Conservation (phyloP, 306 rosid species). For the Fragaria ananassa region DNA sequence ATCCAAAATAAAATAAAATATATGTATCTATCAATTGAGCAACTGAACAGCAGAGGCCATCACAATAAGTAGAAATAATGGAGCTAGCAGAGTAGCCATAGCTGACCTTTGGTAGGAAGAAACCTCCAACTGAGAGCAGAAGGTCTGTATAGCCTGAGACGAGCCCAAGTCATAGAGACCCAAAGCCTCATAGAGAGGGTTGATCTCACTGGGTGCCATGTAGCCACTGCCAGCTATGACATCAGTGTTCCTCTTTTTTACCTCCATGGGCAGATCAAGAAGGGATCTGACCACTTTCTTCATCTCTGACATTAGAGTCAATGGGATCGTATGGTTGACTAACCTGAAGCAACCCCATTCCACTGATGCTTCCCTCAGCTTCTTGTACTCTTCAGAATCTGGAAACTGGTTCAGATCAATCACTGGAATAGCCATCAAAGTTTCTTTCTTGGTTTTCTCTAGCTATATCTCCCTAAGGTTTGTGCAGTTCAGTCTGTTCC, state of each 20-base stretch:
- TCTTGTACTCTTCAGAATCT: constrained; percentile 24
- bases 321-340: constrained; percentile 44
- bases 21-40: not conserved
- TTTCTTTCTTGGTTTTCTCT: not conserved
- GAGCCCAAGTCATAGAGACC: constrained; percentile 50
- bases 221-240: constrained; percentile 49
- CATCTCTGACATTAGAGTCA: constrained; percentile 48
- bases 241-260: constrained; percentile 46
- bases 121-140: constrained; percentile 46
- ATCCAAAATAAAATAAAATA: too few relatives aligned
- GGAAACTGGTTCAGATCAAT: constrained; percentile 38
- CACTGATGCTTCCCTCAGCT: constrained; percentile 55
- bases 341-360: constrained; percentile 61
- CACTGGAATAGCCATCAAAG: constrained; percentile 26
- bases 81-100: too few relatives aligned
- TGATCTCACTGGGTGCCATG: constrained; percentile 30
- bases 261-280: constrained; percentile 55
- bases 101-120: constrained; percentile 43
- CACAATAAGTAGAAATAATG: not conserved
- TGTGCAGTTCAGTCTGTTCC: not conserved
- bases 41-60: not conserved
- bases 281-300: constrained; percentile 32
- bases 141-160: constrained; percentile 29
- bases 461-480: not conserved
- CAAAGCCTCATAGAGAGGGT: constrained; percentile 52